Base-by-base conservation (phyloP, 208 protist species). In the Leishmania gerbilli region DNA sequence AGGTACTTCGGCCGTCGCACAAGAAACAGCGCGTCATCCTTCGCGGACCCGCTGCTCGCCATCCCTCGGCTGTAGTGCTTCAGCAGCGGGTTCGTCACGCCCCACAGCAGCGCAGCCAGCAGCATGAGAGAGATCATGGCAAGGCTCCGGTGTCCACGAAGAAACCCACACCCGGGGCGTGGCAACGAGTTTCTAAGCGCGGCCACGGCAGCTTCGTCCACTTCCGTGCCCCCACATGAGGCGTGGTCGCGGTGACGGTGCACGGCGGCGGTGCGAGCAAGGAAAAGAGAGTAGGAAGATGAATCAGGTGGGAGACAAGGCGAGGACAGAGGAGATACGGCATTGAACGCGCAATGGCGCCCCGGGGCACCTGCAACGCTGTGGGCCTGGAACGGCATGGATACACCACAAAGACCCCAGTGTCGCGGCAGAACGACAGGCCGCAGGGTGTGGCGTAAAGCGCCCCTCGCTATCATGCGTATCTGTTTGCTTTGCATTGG, bases 41-140 rank as follows among this genome's bases (percentile, higher is more conserved):
- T 74, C 34, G 88, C 71, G 24, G 92, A 94, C 3, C 87, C 88
- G 15, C 80, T 87, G 24, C 74, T 77, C 21, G 87, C n/a, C 84
- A 96, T 92, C 27, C 93, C 94, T 74, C 79, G 84, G 76, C 90
- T 96, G 79, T 90, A 97, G 31, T 78, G 89, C 71, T 97, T 97
- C 40, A 97, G 79, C 42, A 97, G 74, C 42, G 95, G 95, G 62
- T 97, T 96, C 15, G 95, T 97, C 13, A 90, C 85, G 1, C 95
- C 95, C 95, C 95, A 97, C 24, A 97, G 81, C 21, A 96, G 60
- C 3, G 91, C 95, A 62, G 92, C 91, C 11, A 97, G 37, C 0
- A 95, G 67, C 56, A 97, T 76, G 68, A 97, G 74, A 55, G 87
- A 40, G 47, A 94, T 76, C 92, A 96, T 97, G 24, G 1, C 45